Base-by-base conservation (phyloP, 345 rosid genomes). In the Triadica sebifera region DNA sequence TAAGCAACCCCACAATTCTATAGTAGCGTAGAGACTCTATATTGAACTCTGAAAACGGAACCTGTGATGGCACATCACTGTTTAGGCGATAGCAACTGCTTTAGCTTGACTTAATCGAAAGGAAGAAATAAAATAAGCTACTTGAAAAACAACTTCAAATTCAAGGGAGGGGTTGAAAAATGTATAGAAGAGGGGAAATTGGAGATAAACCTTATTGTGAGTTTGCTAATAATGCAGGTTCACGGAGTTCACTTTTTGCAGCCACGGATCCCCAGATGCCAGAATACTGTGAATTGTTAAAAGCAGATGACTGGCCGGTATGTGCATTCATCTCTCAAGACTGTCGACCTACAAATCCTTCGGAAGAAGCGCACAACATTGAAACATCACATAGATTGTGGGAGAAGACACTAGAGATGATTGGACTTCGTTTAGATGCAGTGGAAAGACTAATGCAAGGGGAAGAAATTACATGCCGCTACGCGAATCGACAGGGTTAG, bases 181-280 rank as follows among this genome's bases (percentile, higher is more conserved):
- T 37, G 67, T 41, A 63, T 34, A 38, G 10, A 43, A 43, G 47
- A 43, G 9, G 47, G 47, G 47, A 43, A 43, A 10, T 7, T 63
- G 10, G 67, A 41, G 45, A 17, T 63, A 15, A 49, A 49, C 76
- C 34, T 29, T 74, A 47, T 65, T 60, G 69, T 34, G 43, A 6
- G 39, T 12, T 51, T 57, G 25, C 57, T 39, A 15, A 50, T 19
- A 38, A 65, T 82, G n/a, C 78, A 88, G 95, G 99, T 76, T 86
- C 94, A 39, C 83, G 99, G 81, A 95, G 99, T 75, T 59, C 96
- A 17, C 94, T 95, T 22, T 93, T 95, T 84, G 75, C 98, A 25
- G 98, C 99, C 20, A 93, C 98, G 6, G 97, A 93, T 85, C 97
- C 98, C 80, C 97, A 91, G 88, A 76, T 95, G 75, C 84, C 93